Evolutionary conservation across 139 green algal species (phyloP).

Genomic region (Chlamydomonas sp.): DNA sequence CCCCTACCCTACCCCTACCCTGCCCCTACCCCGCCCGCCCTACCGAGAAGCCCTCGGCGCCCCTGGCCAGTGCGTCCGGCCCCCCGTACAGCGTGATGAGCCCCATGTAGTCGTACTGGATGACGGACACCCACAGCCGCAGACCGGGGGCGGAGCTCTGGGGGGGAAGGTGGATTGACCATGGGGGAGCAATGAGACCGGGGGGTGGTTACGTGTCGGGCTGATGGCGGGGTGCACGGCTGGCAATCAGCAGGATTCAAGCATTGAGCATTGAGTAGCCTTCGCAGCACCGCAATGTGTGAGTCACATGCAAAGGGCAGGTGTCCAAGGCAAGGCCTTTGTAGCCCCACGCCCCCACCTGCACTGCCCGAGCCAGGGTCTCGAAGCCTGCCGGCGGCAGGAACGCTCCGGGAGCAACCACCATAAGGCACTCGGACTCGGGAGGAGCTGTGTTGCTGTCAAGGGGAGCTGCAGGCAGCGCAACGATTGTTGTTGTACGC

Average conservation of each 20-base stretch:
- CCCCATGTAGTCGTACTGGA: neutral
- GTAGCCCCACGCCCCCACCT: neutral
- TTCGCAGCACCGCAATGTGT: neutral
- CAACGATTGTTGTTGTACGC: too few relatives aligned
- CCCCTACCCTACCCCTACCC: too few relatives aligned
- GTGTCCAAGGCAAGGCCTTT: neutral
- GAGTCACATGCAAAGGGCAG: neutral
- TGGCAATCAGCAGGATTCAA: neutral
- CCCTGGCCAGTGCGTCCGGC: neutral
- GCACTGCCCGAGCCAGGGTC: neutral
- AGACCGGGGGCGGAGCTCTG: constrained; percentile 4
- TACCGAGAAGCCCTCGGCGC: neutral
- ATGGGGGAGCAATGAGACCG: too few relatives aligned
- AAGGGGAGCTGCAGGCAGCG: too few relatives aligned
- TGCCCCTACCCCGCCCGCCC: neutral
- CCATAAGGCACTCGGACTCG: neutral
- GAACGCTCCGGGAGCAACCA: neutral
- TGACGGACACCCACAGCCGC: neutral
- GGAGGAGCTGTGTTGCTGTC: too few relatives aligned
- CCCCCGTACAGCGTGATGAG: neutral
- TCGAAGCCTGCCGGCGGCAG: neutral
- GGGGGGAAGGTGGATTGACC: neutral
- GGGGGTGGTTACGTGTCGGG: too few relatives aligned
- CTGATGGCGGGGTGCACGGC: neutral
- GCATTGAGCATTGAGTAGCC: neutral